phyloP scores from a whole-genome alignment of 192 early-diverging fungal species.

The Coemansia sp. region DNA sequence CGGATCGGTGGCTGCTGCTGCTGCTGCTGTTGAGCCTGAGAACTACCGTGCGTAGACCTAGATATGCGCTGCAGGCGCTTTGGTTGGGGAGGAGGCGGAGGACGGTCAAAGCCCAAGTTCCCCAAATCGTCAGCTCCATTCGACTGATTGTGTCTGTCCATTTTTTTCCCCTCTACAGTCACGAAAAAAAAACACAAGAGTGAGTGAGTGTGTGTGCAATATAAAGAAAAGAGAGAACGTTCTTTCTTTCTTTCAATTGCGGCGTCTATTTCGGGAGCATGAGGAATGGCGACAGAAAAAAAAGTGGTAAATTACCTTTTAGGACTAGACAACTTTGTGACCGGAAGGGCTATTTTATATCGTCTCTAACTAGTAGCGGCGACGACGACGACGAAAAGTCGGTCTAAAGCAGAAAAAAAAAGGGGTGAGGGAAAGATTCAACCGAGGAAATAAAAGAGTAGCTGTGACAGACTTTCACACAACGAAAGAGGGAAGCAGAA shows the following conservation, averaged over 20 bases:
- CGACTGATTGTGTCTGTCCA: constrained; percentile 30
- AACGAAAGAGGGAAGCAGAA: not conserved
- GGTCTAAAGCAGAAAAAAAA: not conserved
- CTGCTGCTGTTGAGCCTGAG: constrained; percentile 18
- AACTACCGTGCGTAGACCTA: constrained; percentile 13
- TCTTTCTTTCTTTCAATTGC: not conserved
- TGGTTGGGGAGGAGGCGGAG: constrained; percentile 28
- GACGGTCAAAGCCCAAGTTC: constrained; percentile 35
- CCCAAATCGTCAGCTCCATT: constrained; percentile 17
- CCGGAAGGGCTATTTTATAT: too few relatives aligned
- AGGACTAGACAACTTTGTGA: not conserved
- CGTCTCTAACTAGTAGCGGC: not conserved
- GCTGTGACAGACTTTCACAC: not conserved
- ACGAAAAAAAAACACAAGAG: not conserved
- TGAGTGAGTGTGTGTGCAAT: too few relatives aligned
- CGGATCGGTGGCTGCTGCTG: constrained; percentile 2
- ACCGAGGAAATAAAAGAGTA: not conserved
- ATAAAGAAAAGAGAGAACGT: too few relatives aligned
- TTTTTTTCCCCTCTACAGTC: constrained; percentile 22
- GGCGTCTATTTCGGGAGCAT: not conserved
- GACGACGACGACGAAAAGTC: not conserved
- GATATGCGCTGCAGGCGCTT: constrained; percentile 47
- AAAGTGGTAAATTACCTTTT: not conserved
- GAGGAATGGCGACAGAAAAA: too few relatives aligned
- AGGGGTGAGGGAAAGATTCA: not conserved